A percentile compares a stretch with the other conserved stretches of the same genome.
These are phyloP conservation scores for Talaromyces sp. DNA, from an alignment of 2,329 filamentous ascomycete genomes.

Conservation along the genomic window DNA sequence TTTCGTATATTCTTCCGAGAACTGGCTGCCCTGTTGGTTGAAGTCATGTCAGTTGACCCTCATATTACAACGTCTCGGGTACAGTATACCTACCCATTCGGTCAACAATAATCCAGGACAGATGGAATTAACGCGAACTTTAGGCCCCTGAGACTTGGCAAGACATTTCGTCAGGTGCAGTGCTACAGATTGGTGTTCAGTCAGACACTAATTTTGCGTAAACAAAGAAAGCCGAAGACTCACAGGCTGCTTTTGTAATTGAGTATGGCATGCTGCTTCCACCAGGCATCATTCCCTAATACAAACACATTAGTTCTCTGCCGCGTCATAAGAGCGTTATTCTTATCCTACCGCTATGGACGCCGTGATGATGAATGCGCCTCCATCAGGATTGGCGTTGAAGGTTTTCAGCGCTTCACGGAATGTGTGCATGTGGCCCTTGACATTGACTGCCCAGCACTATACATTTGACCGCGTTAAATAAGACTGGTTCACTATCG, in stretches of 20 bases:
- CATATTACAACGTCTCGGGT: neutral
- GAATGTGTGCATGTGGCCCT: conserved; percentile 53
- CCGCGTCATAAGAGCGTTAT: conserved; percentile 5
- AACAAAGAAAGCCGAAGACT: neutral
- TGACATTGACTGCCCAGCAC: conserved; percentile 64
- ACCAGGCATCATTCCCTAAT: conserved; percentile 47
- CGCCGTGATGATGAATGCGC: conserved; percentile 61
- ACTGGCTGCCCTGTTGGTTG: conserved; percentile 50
- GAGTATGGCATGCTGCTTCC: conserved; percentile 67
- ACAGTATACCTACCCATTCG: conserved; percentile 55
- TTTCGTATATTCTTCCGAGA: conserved; percentile 56
- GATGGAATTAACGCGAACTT: conserved; percentile 63
- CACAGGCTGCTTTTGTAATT: conserved; percentile 72
- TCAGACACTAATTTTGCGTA: neutral
- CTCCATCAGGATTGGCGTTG: conserved; percentile 60
- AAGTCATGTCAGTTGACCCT: conserved; percentile 4
- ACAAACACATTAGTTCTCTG: neutral
- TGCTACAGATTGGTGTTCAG: conserved; percentile 33
- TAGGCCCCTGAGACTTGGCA: conserved; percentile 59
- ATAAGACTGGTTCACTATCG: conserved; percentile 6
- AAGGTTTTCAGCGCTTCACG: conserved; percentile 58
- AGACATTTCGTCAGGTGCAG: conserved; percentile 65
- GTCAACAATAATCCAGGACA: conserved; percentile 63
- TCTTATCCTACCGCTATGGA: conserved; percentile 53
- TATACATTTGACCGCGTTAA: conserved; percentile 24